Evolutionary conservation across 1,284 basidiomycete species (phyloP).

Genomic region (Leccinum pachyderme): DNA sequence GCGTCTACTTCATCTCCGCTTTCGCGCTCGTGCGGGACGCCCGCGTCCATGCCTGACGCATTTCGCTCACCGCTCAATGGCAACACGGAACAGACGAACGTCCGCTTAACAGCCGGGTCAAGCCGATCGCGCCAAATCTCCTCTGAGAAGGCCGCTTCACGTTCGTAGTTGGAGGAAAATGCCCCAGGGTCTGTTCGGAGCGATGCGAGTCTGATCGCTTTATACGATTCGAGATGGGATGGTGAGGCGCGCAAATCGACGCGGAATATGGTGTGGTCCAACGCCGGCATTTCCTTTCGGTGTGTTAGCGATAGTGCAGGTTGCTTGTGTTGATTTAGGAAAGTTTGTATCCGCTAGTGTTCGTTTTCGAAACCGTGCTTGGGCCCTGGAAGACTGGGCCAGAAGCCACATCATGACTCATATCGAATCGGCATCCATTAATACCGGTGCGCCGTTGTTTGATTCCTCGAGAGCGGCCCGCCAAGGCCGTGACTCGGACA

Average conservation of each 20-base stretch:
- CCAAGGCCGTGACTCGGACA: no score
- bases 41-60: not conserved
- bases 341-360: not conserved
- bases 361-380: not conserved
- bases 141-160: slow-evolving; percentile 31
- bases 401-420: not conserved
- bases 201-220: slow-evolving; percentile 33
- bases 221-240: slow-evolving; percentile 27
- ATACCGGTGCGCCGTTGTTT: not conserved
- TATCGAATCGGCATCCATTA: not conserved
- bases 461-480: not conserved
- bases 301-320: not conserved
- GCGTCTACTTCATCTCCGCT: not conserved
- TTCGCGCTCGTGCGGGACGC: not conserved
- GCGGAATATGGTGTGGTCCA: slow-evolving; percentile 15
- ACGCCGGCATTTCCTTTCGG: not conserved
- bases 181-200: slow-evolving; percentile 36
- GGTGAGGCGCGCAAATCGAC: slow-evolving; percentile 15
- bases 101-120: slow-evolving; percentile 24
- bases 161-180: slow-evolving; percentile 37
- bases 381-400: not conserved
- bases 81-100: slow-evolving; percentile 21
- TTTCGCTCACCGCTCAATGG: not conserved
- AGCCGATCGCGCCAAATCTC: slow-evolving; percentile 36
- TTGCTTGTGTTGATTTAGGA: not conserved